Conservation (phyloP, 768 basidiomycete genomes). For the Podaxis pistillaris region DNA sequence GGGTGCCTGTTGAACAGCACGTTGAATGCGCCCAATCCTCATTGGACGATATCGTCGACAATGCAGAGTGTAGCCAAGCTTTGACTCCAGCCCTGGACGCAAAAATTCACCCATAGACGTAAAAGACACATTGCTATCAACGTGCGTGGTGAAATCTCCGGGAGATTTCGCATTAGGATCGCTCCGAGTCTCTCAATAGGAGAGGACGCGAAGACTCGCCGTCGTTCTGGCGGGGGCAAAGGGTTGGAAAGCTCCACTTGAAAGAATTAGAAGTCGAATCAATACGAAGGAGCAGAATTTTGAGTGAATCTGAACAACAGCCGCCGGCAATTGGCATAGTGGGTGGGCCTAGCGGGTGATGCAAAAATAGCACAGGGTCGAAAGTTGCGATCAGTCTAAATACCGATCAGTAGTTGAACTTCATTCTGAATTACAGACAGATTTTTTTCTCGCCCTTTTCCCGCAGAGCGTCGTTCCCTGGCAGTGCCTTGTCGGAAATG, state of each 20-base stretch:
- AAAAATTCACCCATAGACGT: conserved; percentile 2
- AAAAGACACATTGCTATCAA: conserved; percentile 1
- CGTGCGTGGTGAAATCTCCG: not conserved
- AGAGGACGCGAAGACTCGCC: not conserved
- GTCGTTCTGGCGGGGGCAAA: not conserved
- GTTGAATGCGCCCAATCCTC: not conserved
- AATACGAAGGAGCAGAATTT: not conserved
- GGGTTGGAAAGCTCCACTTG: not conserved
- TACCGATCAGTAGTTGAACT: not conserved
- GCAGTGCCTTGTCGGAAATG: not conserved
- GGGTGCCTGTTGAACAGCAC: not conserved
- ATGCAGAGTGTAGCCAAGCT: not conserved
- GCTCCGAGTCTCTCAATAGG: not conserved
- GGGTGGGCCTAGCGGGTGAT: not conserved
- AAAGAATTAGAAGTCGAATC: not conserved
- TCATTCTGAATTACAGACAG: not conserved
- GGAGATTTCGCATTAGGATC: not conserved
- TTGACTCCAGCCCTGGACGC: not conserved
- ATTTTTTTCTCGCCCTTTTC: not conserved
- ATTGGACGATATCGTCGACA: conserved; percentile 8
- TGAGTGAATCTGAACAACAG: not conserved
- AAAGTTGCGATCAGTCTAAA: not conserved
- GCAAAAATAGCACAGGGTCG: conserved; percentile 9
- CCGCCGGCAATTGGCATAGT: not conserved
- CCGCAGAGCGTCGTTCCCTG: not conserved